Base-by-base conservation (phyloP, 768 basidiomycete species). In the Pisolithus tinctorius region DNA sequence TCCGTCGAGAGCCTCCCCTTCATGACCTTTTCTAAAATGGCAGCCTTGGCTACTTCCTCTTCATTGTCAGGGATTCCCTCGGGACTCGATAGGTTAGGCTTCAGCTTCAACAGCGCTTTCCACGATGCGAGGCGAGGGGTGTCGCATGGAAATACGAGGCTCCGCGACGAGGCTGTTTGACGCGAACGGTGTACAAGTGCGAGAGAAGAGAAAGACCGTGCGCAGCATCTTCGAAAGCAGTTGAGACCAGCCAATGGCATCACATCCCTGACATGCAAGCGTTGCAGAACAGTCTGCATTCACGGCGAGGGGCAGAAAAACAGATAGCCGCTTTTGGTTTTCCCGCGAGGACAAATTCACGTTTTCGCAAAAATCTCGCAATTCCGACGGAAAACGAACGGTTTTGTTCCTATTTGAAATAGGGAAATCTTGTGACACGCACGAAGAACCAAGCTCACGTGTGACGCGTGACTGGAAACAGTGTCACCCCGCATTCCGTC, bases 1-100 rank as follows among this genome's bases (percentile, higher is more conserved):
- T 95, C 93, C 31, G 89, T 81, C 23, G 91, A 88, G 60, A 92
- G 86, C 48, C 90, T 80, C 50, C 87, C 86, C 65, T 89, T 89
- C 79, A 91, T 84, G 53, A 88, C 84, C 58, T 86, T 89, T 61
- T 91, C 89, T 45, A 92, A 70, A 54, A 93, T 84, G 47, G 84
- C 83, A 27, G 78, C 78, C 60, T 84, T 83, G 1, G 84, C 78
- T 31, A 74, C 74, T 60, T 89, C 86, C 59, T 89, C 86, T 60
- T 85, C 79, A 44, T 61, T 69, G 51, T 73, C 70, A 30, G 74
- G 61, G 16, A 63, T 45, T 4, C 6, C 43, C 25, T 29, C 27
- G 13, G 27, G 34, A 2, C 36, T 6, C 2, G 55, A 51, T 0
- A 54, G 37, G 5, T 38, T 50, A 9, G 31, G 6, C 34, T 20